Conservation (phyloP, 805 yeast species). For the Candida endomychidarum region DNA sequence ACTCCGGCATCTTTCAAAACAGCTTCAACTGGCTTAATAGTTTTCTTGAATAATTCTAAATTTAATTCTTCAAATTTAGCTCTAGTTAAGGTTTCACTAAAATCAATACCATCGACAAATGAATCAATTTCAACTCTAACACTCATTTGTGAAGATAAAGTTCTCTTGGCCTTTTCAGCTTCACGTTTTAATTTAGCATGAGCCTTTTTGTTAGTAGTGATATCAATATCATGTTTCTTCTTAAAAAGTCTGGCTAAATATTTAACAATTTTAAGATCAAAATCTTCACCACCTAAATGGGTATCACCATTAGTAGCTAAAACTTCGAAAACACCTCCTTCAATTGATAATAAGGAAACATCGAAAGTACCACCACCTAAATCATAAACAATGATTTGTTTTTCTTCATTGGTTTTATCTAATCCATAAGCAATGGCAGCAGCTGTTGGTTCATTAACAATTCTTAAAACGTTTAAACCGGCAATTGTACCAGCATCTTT, state of each 20-base stretch:
- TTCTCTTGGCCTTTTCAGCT: conserved; percentile 51
- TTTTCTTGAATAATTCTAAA: conserved; percentile 44
- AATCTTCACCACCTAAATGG: conserved; percentile 53
- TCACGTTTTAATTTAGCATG: conserved; percentile 48
- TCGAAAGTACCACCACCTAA: conserved; percentile 63
- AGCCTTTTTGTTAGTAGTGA: conserved; percentile 41
- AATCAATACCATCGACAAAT: conserved; percentile 49
- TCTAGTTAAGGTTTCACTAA: conserved; percentile 46
- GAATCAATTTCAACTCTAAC: conserved; percentile 45
- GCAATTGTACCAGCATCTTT: conserved; percentile 97
- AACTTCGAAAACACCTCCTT: conserved; percentile 51
- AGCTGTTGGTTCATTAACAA: conserved; percentile 90
- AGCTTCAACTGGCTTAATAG: conserved; percentile 48
- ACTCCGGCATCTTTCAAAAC: conserved; percentile 47
- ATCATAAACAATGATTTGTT: conserved; percentile 48
- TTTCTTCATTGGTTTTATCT: conserved; percentile 59
- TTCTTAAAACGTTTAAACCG: conserved; percentile 91
- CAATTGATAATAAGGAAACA: conserved; percentile 69
- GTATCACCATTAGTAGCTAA: conserved; percentile 51
- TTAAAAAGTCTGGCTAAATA: conserved; percentile 44
- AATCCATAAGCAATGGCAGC: conserved; percentile 69
- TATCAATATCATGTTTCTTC: conserved; percentile 46
- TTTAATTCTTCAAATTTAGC: conserved; percentile 51
- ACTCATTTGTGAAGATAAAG: conserved; percentile 57
- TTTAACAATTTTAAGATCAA: conserved; percentile 45